Percentiles rank a stretch among this genome's conserved stretches.
These are phyloP conservation scores for Trichoderma asperellum DNA, from an alignment of 2,329 filamentous ascomycete genomes.

Conservation along the genomic window DNA sequence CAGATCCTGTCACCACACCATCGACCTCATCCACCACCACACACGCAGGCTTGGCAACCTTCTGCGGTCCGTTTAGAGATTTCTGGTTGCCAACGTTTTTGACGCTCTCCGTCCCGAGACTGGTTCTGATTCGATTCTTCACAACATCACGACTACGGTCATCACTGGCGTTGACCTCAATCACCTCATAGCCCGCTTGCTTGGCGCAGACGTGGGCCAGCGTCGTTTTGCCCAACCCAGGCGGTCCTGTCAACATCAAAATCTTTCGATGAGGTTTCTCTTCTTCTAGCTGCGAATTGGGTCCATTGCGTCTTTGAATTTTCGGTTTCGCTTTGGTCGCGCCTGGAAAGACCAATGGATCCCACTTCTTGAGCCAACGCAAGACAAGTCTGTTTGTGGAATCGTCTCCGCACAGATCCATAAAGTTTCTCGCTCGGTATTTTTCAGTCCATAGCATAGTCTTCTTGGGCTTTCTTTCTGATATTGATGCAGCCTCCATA, in stretches of 20 bases:
- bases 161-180: conserved; percentile 98
- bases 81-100: conserved; percentile 69
- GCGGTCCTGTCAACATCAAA: conserved; percentile 85
- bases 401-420: conserved; percentile 93
- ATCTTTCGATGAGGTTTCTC: conserved; percentile 86
- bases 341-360: conserved; percentile 86
- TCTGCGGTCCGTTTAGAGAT: conserved; percentile 61
- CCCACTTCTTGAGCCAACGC: conserved; percentile 94
- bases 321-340: conserved; percentile 62
- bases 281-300: conserved; percentile 55
- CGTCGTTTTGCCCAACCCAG: conserved; percentile 93
- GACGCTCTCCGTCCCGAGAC: conserved; percentile 91
- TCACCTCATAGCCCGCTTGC: conserved; percentile 93
- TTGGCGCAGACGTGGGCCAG: conserved; percentile 92
- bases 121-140: conserved; percentile 86
- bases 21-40: conserved; percentile 97
- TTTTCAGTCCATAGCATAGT: conserved; percentile 93
- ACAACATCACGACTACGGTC: conserved; percentile 90
- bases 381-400: conserved; percentile 88
- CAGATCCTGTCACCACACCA: conserved; percentile 82
- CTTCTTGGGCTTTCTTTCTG: conserved; percentile 49
- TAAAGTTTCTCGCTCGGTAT: conserved; percentile 88
- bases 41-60: conserved; percentile 83
- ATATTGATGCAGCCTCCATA: conserved; percentile 43
- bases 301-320: conserved; percentile 47